Percentiles rank a stretch among this genome's conserved stretches.
Conservation (phyloP, 768 basidiomycete genomes). For the Austroboletus festivus region DNA sequence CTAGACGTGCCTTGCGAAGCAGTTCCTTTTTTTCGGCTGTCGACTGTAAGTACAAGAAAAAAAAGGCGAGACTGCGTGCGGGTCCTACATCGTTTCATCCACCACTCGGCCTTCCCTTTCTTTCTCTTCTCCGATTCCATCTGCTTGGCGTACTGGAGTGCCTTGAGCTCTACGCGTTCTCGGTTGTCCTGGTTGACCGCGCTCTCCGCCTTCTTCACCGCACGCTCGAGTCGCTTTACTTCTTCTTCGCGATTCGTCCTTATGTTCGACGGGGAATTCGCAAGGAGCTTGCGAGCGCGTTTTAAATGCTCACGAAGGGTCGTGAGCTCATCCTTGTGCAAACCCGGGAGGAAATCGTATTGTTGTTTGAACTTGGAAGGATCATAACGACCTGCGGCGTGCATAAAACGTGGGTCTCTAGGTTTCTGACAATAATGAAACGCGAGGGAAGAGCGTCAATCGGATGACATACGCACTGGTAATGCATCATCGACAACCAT, state of each 20-base stretch:
- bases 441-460: background rate
- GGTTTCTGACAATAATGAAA: constrained; percentile 47
- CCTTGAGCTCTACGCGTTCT: constrained; percentile 69
- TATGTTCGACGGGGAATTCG: constrained; percentile 57
- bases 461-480: constrained; percentile 42
- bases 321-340: constrained; percentile 62
- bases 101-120: constrained; percentile 81
- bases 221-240: constrained; percentile 63
- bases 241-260: constrained; percentile 64
- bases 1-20: constrained; percentile 70
- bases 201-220: constrained; percentile 77
- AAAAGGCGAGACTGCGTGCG: background rate
- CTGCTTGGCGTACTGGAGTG: constrained; percentile 44
- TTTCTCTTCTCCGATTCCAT: constrained; percentile 58
- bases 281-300: constrained; percentile 61
- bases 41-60: constrained; percentile 3
- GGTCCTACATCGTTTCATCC: constrained; percentile 73
- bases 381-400: constrained; percentile 66
- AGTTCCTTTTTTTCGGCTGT: constrained; percentile 78
- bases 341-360: constrained; percentile 70
- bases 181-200: constrained; percentile 67
- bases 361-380: constrained; percentile 60
- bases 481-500: constrained; percentile 66
- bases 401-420: constrained; percentile 85
- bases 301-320: constrained; percentile 64